Evolutionary conservation across 1,139 yeast genomes (phyloP).

Genomic region (Scheffersomyces illinoinensis): DNA sequence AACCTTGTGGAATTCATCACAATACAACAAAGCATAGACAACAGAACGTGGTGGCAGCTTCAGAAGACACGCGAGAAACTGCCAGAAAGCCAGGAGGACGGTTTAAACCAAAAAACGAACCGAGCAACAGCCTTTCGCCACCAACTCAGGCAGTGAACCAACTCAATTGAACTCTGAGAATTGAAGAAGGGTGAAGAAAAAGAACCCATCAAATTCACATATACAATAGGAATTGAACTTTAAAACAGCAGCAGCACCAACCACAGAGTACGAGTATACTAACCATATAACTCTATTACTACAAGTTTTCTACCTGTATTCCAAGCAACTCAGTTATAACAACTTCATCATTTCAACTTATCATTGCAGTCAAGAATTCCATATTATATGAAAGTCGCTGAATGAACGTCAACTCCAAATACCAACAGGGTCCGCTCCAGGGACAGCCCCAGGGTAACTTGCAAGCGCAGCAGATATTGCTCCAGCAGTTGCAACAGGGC

Average conservation of each 20-base stretch:
- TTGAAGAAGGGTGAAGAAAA: too few species aligned
- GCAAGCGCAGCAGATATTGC: conserved; percentile 47
- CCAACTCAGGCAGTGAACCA: not conserved
- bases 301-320: too few species aligned
- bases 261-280: too few species aligned
- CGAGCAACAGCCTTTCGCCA: not conserved
- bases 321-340: too few species aligned
- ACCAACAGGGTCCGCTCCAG: conserved; percentile 31
- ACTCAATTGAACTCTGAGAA: too few species aligned
- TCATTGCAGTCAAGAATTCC: not conserved
- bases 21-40: not conserved
- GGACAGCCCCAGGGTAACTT: conserved; percentile 30
- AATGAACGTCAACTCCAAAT: conserved; percentile 34
- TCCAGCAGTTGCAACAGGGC: conserved; percentile 48
- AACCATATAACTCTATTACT: too few species aligned
- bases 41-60: not conserved
- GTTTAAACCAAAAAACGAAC: not conserved
- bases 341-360: too few species aligned
- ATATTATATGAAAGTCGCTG: not conserved
- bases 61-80: not conserved
- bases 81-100: not conserved
- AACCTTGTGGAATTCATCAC: not conserved
- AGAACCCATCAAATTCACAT: too few species aligned
- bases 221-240: too few species aligned
- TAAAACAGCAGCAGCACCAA: too few species aligned